Conservation (phyloP, 148 eudicot species). For the Arctostaphylos glauca region DNA sequence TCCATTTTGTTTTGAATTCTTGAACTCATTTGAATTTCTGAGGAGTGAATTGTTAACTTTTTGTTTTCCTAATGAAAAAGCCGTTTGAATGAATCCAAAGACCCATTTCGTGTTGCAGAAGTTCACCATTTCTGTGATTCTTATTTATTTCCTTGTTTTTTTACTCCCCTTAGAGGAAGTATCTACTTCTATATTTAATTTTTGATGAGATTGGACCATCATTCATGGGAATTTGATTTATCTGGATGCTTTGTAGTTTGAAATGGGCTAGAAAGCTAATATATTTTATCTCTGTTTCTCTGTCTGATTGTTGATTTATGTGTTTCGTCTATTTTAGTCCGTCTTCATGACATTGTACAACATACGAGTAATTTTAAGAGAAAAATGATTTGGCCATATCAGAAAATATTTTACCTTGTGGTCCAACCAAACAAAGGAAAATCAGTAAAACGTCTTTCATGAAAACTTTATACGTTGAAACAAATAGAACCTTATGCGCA, state of each 20-base stretch:
- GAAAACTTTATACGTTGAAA: not conserved
- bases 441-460: not conserved
- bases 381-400: not conserved
- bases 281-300: no score
- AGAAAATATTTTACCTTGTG: not conserved
- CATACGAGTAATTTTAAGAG: no score
- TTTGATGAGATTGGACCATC: conserved; percentile 4
- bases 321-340: no score
- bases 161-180: not conserved
- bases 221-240: not conserved
- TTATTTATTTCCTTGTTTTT: not conserved
- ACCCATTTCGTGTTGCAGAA: not conserved
- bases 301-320: no score
- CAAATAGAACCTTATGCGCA: not conserved
- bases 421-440: not conserved
- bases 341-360: no score
- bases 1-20: no score
- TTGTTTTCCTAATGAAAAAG: not conserved
- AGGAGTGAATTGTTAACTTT: not conserved
- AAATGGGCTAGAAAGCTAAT: not conserved
- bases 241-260: not conserved
- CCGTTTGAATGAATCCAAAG: not conserved
- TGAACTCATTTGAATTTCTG: no score
- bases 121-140: conserved; percentile 1
- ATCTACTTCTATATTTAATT: not conserved